Evolutionary conservation across 1,139 yeast species (phyloP).

Genomic region (Geotrichum fermentans): DNA sequence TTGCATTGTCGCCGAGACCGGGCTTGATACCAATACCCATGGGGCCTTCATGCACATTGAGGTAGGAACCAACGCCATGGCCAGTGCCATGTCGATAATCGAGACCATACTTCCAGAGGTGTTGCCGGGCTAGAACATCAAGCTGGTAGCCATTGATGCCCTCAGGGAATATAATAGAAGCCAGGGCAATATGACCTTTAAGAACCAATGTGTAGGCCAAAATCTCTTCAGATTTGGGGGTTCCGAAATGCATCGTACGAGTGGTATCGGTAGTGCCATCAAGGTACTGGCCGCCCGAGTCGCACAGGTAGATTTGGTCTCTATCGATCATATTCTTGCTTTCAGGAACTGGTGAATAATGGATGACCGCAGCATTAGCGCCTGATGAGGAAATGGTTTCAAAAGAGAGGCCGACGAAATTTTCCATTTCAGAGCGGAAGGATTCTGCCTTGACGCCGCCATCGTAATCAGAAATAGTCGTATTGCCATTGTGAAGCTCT

Average conservation of each 20-base stretch:
- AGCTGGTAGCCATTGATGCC: conserved; percentile 78
- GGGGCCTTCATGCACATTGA: conserved; percentile 96
- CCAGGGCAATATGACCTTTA: conserved; percentile 84
- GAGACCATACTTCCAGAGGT: conserved; percentile 76
- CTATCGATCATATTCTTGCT: conserved; percentile 68
- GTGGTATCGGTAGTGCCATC: conserved; percentile 99
- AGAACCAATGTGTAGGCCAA: conserved; percentile 78
- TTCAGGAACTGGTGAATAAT: conserved; percentile 69
- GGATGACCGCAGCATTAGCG: conserved; percentile 87
- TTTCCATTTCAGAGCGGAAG: conserved; percentile 50
- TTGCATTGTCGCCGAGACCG: conserved; percentile 35
- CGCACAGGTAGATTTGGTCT: conserved; percentile 73
- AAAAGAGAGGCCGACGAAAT: conserved; percentile 81
- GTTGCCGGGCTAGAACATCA: conserved; percentile 87
- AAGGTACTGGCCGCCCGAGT: conserved; percentile 88
- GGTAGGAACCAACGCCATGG: conserved; percentile 90
- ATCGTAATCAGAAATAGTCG: conserved; percentile 65
- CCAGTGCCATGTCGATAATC: conserved; percentile 97
- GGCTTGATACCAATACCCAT: conserved; percentile 76
- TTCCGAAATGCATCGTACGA: conserved; percentile 83
- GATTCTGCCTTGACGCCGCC: conserved; percentile 66
- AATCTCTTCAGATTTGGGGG: conserved; percentile 59
- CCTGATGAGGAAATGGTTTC: conserved; percentile 93
- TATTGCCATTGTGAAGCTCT: conserved; percentile 45
- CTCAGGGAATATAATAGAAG: conserved; percentile 74